Percentiles rank a stretch among this genome's conserved stretches.
These are phyloP conservation scores for Gymnopus androsaceus DNA, from an alignment of 1,284 basidiomycete species.

Conservation along the genomic window DNA sequence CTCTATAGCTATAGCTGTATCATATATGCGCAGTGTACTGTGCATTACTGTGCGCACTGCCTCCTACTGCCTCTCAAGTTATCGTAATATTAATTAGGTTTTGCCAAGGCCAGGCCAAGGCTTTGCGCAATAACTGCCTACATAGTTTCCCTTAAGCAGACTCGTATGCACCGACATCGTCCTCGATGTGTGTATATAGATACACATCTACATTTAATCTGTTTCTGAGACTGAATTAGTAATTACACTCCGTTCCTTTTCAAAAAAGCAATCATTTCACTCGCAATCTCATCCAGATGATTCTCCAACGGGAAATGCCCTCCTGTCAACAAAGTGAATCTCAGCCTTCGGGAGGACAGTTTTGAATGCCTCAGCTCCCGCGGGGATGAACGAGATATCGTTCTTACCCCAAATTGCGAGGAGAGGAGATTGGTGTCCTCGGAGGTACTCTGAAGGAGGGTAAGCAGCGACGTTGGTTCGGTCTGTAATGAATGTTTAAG, in stretches of 20 bases:
- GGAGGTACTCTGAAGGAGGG: slow-evolving; percentile 47
- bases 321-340: slow-evolving; percentile 42
- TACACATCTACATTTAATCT: no score
- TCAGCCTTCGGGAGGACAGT: slow-evolving; percentile 38
- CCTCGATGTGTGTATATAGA: no score
- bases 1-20: no score
- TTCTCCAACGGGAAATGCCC: slow-evolving; percentile 50
- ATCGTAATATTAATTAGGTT: no score
- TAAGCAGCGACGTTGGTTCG: slow-evolving; percentile 44
- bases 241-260: slow-evolving; percentile 17
- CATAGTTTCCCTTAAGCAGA: no score
- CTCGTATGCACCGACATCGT: no score
- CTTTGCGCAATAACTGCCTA: no score
- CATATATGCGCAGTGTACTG: no score
- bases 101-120: no score
- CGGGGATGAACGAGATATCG: slow-evolving; percentile 44
- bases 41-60: no score
- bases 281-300: slow-evolving; percentile 32
- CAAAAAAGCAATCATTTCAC: slow-evolving; percentile 34
- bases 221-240: no score
- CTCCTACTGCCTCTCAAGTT: no score
- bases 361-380: slow-evolving; percentile 48
- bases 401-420: slow-evolving; percentile 52
- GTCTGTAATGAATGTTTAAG: slow-evolving; percentile 22
- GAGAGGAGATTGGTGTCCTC: slow-evolving; percentile 37